Evolutionary conservation across 2,329 filamentous ascomycete genomes (phyloP).

Genomic region (Aspergillus texensis): DNA sequence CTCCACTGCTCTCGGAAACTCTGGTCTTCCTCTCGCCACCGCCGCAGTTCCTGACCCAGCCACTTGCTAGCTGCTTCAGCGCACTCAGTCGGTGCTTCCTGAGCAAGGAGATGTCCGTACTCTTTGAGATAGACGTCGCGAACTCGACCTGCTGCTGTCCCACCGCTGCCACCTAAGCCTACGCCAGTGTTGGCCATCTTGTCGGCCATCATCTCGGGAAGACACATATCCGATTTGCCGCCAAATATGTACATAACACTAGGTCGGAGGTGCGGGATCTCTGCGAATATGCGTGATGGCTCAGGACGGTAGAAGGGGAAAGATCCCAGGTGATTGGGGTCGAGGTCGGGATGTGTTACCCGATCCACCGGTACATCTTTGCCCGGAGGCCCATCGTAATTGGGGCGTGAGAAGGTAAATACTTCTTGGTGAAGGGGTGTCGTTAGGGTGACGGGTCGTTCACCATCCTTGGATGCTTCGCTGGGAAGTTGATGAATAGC

Average conservation of each 20-base stretch:
- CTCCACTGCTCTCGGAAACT: constrained; percentile 60
- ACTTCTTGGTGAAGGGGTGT: constrained; percentile 91
- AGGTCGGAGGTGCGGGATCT: constrained; percentile 48
- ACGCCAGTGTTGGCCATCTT: constrained; percentile 46
- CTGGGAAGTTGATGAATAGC: constrained; percentile 37
- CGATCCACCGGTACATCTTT: constrained; percentile 40
- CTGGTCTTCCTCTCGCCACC: constrained; percentile 61
- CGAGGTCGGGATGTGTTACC: constrained; percentile 50
- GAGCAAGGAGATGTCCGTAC: constrained; percentile 78
- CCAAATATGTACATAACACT: constrained; percentile 51
- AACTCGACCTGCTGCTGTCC: constrained; percentile 70
- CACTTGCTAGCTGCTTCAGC: constrained; percentile 63
- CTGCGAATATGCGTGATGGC: constrained; percentile 39
- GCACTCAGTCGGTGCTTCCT: constrained; percentile 72
- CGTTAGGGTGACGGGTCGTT: constrained; percentile 64
- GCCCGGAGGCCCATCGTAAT: constrained; percentile 61
- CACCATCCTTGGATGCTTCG: constrained; percentile 13
- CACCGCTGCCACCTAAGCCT: constrained; percentile 45
- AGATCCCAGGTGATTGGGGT: constrained; percentile 30
- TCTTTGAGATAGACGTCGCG: constrained; percentile 64
- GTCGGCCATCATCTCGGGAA: constrained; percentile 40
- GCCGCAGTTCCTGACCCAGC: constrained; percentile 58
- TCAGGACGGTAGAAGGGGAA: constrained; percentile 51
- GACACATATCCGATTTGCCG: constrained; percentile 45
- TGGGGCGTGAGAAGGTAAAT: constrained; percentile 52